Conservation (phyloP, 2,329 filamentous ascomycete genomes). For the Ophiostoma ips region DNA sequence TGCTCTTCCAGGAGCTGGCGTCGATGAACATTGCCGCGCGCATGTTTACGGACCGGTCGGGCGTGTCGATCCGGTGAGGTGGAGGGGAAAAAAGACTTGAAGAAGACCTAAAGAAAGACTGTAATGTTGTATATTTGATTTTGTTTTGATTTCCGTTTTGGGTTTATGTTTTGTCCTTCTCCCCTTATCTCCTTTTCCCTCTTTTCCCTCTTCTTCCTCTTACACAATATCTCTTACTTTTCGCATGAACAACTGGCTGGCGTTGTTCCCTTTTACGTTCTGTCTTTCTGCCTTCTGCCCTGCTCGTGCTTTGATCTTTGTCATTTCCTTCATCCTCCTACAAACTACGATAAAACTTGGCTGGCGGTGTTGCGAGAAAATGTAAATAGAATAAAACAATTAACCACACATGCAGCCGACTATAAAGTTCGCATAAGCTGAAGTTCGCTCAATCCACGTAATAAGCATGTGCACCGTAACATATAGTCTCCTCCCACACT, state of each 20-base stretch:
- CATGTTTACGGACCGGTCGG: conserved; percentile 84
- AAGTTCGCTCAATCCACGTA: too few species aligned
- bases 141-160: background rate
- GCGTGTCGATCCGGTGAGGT: conserved; percentile 51
- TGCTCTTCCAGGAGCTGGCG: conserved; percentile 94
- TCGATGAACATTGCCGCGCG: conserved; percentile 97
- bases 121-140: background rate
- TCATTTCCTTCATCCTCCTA: background rate
- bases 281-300: background rate
- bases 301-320: background rate
- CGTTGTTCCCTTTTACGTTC: conserved; percentile 3
- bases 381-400: background rate
- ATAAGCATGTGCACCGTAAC: too few species aligned
- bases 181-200: background rate
- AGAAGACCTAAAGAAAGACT: background rate
- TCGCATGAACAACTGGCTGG: conserved; percentile 7
- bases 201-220: background rate
- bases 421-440: too few species aligned
- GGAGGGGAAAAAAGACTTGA: background rate
- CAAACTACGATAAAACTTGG: background rate
- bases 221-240: too few species aligned
- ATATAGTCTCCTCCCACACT: too few species aligned
- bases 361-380: background rate
- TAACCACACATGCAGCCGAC: too few species aligned
- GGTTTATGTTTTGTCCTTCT: background rate